Base-by-base conservation (phyloP, 345 rosid species). In the Kandelia obovata region DNA sequence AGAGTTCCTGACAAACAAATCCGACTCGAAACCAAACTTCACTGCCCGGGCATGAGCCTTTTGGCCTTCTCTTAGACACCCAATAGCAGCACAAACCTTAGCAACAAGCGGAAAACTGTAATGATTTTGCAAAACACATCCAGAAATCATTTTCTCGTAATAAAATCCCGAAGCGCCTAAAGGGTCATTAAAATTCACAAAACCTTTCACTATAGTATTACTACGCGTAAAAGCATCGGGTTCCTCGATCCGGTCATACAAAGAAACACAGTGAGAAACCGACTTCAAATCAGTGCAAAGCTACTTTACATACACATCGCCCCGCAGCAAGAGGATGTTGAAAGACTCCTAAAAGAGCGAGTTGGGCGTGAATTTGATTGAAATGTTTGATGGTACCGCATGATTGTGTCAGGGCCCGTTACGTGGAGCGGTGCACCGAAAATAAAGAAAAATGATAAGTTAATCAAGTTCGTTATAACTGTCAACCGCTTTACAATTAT, bases 211-310 rank as follows among this genome's bases (percentile, higher is more conserved):
- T 39, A 90, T 71, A 3, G 87, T 80, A 74, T 90, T 88, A 64
- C 90, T 21, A 21, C 21, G 83, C 72, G 84, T 49, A 70, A 87
- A 88, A 52, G 92, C 87, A 46, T 85, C 88, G 31, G 86, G 88
- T 52, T 85, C 80, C 60, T 73, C 59, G 32, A 88, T 30, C 26
- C 69, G 59, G 71, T 77, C 82, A 35, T 79, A 85, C 37, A 84
- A 71, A 17, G 60, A 69, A 61, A 83, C 83, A 58, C 85, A 88
- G 31, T 60, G 76, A 64, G 80, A 77, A 67, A 84, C 73, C 16
- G 79, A 80, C 7, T 64, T 43, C 35, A 81, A 75, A 73, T 70
- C 58, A 37, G 78, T 52, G 62, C 89, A 88, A 55, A 88, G 87
- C 89, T 80, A 84, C 73, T 88, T 86, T 30, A 88, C 63, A 67